A percentile compares a stretch with the other conserved stretches of the same genome.
phyloP scores from a whole-genome alignment of 2,329 filamentous ascomycete species.

The Gremmenia infestans region DNA sequence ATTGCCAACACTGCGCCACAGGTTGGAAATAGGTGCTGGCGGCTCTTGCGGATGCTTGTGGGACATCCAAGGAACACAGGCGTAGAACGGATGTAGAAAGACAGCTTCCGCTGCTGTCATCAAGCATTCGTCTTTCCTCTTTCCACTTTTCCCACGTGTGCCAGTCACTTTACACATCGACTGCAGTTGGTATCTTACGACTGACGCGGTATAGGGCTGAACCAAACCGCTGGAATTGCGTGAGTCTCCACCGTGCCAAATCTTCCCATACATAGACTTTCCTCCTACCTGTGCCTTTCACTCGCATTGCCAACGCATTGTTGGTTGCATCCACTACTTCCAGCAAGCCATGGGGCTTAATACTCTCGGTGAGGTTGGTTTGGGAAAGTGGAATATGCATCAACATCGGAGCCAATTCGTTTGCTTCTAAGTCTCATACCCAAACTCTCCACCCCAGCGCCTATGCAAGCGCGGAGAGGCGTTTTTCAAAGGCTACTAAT shows the following conservation, averaged over 20 bases:
- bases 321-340: conserved; percentile 6
- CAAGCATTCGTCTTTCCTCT: too few species aligned
- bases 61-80: too few species aligned
- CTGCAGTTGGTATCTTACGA: not conserved
- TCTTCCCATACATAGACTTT: not conserved
- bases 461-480: conserved; percentile 23
- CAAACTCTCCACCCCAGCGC: conserved; percentile 12
- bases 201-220: conserved; percentile 1
- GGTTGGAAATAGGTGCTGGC: not conserved
- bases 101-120: too few species aligned
- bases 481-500: conserved; percentile 11
- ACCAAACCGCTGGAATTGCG: conserved; percentile 14
- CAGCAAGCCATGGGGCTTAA: conserved; percentile 7
- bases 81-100: too few species aligned
- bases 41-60: too few species aligned
- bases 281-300: conserved; percentile 15
- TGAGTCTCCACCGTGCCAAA: not conserved
- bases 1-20: not conserved
- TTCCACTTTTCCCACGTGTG: too few species aligned
- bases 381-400: not conserved
- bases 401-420: conserved; percentile 4
- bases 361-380: conserved; percentile 1
- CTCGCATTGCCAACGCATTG: conserved; percentile 16
- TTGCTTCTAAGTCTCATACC: conserved; percentile 5
- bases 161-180: not conserved